phyloP scores from a whole-genome alignment of 1,139 yeast species.

The Sugiyamaella pinicola region DNA sequence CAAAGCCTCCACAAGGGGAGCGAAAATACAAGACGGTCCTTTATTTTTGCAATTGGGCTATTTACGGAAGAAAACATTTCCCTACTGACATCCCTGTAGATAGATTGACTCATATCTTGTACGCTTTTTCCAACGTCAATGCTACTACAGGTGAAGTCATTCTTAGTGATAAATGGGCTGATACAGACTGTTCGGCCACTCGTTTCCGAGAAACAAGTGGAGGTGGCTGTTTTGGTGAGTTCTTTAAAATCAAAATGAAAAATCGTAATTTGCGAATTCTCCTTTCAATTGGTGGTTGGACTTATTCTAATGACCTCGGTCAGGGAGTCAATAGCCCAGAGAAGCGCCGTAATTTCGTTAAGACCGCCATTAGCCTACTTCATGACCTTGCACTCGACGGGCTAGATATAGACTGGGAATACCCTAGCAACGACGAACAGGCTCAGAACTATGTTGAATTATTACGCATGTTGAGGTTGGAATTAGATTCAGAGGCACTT shows the following conservation, averaged over 20 bases:
- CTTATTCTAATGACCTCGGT: slow-evolving; percentile 57
- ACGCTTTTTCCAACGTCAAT: slow-evolving; percentile 71
- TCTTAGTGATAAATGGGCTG: slow-evolving; percentile 71
- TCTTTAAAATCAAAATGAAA: slow-evolving; percentile 52
- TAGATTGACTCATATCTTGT: slow-evolving; percentile 66
- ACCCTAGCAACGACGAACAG: slow-evolving; percentile 57
- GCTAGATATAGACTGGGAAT: slow-evolving; percentile 94
- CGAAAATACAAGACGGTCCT: slow-evolving; percentile 31
- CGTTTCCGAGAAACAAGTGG: slow-evolving; percentile 22
- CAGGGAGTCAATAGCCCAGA: slow-evolving; percentile 46
- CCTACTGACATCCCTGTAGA: slow-evolving; percentile 67
- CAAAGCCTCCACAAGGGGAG: neutral
- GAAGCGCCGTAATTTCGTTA: slow-evolving; percentile 53
- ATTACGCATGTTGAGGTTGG: slow-evolving; percentile 48
- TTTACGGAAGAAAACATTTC: slow-evolving; percentile 61
- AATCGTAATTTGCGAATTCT: slow-evolving; percentile 58
- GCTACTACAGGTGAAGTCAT: slow-evolving; percentile 54
- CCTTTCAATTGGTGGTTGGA: slow-evolving; percentile 91
- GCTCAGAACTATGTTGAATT: slow-evolving; percentile 51
- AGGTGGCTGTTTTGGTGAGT: slow-evolving; percentile 59
- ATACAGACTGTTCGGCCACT: slow-evolving; percentile 43
- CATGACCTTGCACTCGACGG: slow-evolving; percentile 76
- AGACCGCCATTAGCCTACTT: slow-evolving; percentile 53
- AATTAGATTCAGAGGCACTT: slow-evolving; percentile 47
- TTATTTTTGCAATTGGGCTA: slow-evolving; percentile 61